These are phyloP conservation scores for Yarrowia sp. DNA, from an alignment of 805 yeast species.

Conservation along the genomic window DNA sequence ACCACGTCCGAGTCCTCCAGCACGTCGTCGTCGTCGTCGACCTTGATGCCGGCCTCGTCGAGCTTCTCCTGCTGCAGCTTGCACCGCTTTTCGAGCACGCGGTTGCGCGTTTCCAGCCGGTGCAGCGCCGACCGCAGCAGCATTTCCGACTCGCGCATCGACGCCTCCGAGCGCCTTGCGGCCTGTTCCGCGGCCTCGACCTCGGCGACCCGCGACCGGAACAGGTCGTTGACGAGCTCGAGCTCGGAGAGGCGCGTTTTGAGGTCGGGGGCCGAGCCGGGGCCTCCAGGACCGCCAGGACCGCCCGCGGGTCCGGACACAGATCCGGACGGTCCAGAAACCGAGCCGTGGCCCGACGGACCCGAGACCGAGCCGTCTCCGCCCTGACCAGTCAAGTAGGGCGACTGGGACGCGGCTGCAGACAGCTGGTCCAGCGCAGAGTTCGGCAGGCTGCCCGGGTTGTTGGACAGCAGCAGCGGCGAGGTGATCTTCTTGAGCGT, in stretches of 20 bases:
- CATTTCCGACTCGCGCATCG: constrained; percentile 34
- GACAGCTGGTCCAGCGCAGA: constrained; percentile 32
- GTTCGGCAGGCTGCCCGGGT: constrained; percentile 10
- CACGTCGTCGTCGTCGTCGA: constrained; percentile 12
- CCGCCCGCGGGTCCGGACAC: too few relatives aligned
- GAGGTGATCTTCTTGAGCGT: constrained; percentile 25
- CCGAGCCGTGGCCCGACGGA: too few relatives aligned
- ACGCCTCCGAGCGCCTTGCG: constrained; percentile 38
- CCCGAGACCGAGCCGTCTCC: too few relatives aligned
- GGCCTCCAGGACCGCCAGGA: constrained; percentile 31
- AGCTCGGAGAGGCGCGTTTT: constrained; percentile 81
- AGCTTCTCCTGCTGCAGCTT: constrained; percentile 17
- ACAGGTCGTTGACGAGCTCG: constrained; percentile 85
- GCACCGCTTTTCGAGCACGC: constrained; percentile 10
- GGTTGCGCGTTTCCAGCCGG: constrained; percentile 27
- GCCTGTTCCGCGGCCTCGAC: constrained; percentile 52
- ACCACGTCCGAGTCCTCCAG: constrained; percentile 9
- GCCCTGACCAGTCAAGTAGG: constrained; percentile 29
- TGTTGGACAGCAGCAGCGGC: constrained; percentile 27
- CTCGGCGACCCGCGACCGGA: constrained; percentile 77
- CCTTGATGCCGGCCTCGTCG: constrained; percentile 11
- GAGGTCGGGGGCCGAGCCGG: constrained; percentile 49
- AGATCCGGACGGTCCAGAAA: too few relatives aligned
- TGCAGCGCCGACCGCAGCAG: constrained; percentile 28
- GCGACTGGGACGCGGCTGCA: constrained; percentile 30